Conservation (phyloP, 805 yeast genomes). For the Metschnikowia proteae region DNA sequence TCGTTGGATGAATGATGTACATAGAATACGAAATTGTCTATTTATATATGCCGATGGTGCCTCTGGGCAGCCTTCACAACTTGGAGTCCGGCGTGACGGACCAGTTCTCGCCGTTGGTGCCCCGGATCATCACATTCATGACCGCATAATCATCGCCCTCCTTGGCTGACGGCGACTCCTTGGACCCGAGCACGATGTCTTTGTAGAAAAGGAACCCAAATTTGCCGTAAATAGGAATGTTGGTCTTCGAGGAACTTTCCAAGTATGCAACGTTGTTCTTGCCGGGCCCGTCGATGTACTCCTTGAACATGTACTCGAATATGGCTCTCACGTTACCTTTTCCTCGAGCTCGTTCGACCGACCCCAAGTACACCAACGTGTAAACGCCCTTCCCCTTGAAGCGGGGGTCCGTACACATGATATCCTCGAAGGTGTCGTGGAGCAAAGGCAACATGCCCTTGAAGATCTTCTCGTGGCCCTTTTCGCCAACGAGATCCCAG, state of each 20-base stretch:
- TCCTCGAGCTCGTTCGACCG: constrained; percentile 45
- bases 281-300: constrained; percentile 41
- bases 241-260: constrained; percentile 45
- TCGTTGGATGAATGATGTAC: constrained; percentile 37
- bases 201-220: constrained; percentile 49
- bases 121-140: constrained; percentile 45
- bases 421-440: constrained; percentile 46
- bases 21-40: constrained; percentile 2
- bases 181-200: constrained; percentile 45
- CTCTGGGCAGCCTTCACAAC: constrained; percentile 4
- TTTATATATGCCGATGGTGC: not conserved
- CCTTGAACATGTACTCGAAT: constrained; percentile 46
- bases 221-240: constrained; percentile 50
- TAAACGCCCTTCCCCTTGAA: constrained; percentile 34
- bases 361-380: constrained; percentile 47
- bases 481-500: constrained; percentile 47
- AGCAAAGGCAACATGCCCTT: constrained; percentile 49
- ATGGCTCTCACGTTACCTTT: constrained; percentile 52
- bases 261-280: constrained; percentile 40
- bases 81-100: constrained; percentile 6
- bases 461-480: constrained; percentile 48
- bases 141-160: constrained; percentile 40
- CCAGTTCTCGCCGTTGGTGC: constrained; percentile 33
- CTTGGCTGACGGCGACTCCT: constrained; percentile 18
- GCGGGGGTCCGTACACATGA: constrained; percentile 38